Base-by-base conservation (phyloP, 106 monocot species). In the Agapanthus africanus region DNA sequence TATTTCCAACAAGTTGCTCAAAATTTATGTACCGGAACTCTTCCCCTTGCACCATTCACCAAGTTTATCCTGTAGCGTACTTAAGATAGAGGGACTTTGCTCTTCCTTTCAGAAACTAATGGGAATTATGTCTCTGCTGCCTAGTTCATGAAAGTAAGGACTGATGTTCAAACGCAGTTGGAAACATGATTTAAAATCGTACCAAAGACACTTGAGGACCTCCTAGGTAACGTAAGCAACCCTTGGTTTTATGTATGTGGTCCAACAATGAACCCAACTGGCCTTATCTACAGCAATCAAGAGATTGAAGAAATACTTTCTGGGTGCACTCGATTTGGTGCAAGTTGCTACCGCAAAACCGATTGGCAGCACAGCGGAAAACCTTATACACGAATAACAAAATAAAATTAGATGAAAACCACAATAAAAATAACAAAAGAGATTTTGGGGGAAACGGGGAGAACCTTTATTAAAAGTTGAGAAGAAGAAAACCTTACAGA, bases 191-290 rank as follows among this genome's bases (percentile, higher is more conserved):
- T 82, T 71, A 95, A 91, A 73, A 52, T 91, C 74, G 74, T 69
- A 6, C 74, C 81, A 4, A 70, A 79, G 63, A 39, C 70, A 47
- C 82, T 94, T 54, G 79, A 63, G 33, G 50, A 65, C 38, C 62
- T 78, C n/a, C 73, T 94, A 37, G 38, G 42, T n/a, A 69, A 72
- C 16, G 80, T 85, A 56, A 71, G 31, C 40, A 82, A 60, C 37
- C 94, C 94, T 67, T 95, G 95, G 95, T 67, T 91, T 32, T 95
- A 91, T 71, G 67, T 95, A 34, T 88, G 91, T 27, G 88, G 88
- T 65, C 95, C 95, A 11, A 91, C 95, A 31, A 60, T 81, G 36
- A 83, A 54, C 67, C 91, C 95, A 44, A 83, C 87, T n/a, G 91
- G 95, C 40, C 70, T 77, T 41, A 80, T 95, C 42, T 95, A 91